Evolutionary conservation across 2,329 filamentous ascomycete species (phyloP).

Genomic region (Colletotrichum ledebouriae): DNA sequence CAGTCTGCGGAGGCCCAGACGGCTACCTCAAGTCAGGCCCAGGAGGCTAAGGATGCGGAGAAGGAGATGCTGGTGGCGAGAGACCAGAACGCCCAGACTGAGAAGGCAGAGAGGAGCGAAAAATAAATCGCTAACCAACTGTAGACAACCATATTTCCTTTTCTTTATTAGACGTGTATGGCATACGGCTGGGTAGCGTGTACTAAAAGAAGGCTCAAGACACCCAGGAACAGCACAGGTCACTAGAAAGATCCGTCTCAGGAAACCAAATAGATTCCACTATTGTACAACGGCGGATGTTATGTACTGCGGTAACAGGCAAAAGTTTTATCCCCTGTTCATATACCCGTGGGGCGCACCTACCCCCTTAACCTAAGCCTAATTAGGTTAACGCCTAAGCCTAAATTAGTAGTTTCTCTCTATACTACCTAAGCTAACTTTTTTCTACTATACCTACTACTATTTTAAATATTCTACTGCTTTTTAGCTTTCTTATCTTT

Average conservation of each 20-base stretch:
- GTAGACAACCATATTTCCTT: conserved; percentile 44
- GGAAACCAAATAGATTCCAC: conserved; percentile 42
- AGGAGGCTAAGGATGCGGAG: conserved; percentile 55
- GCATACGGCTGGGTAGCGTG: conserved; percentile 43
- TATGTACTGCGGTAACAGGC: too few relatives aligned
- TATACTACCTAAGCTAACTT: too few relatives aligned
- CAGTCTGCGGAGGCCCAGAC: conserved; percentile 63
- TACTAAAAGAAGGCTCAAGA: conserved; percentile 42
- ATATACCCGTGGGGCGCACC: too few relatives aligned
- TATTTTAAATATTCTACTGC: too few relatives aligned
- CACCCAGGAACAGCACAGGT: conserved; percentile 41
- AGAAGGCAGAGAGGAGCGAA: conserved; percentile 58
- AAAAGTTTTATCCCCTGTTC: too few relatives aligned
- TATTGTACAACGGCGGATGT: conserved; percentile 37
- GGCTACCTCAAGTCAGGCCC: conserved; percentile 49
- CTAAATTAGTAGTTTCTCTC: too few relatives aligned
- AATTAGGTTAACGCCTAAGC: too few relatives aligned
- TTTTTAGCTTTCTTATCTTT: too few relatives aligned
- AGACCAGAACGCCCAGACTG: conserved; percentile 47
- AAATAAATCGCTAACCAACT: conserved; percentile 42
- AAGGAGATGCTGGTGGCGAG: conserved; percentile 53
- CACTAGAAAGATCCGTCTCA: conserved; percentile 43
- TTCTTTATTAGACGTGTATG: conserved; percentile 42
- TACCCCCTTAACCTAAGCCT: too few relatives aligned
- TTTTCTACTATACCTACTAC: too few relatives aligned